phyloP scores from a whole-genome alignment of 768 basidiomycete genomes.

The Boletellus ananas region DNA sequence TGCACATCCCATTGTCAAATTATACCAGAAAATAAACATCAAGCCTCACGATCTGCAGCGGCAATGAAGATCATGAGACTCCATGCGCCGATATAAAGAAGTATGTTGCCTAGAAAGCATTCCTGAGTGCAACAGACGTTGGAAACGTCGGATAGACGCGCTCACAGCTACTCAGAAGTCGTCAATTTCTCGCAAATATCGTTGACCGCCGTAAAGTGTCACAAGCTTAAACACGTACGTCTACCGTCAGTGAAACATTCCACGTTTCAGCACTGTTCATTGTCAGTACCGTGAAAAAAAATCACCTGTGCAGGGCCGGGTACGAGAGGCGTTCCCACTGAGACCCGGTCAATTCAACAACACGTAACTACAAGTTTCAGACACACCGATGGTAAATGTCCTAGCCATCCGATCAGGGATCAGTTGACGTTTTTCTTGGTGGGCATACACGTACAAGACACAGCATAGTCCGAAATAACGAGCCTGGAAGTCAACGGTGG shows the following conservation, averaged over 20 bases:
- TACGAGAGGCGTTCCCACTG: neutral
- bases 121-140: neutral
- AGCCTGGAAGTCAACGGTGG: neutral
- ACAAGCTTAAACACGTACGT: neutral
- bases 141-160: neutral
- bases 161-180: neutral
- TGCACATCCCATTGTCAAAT: neutral
- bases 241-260: neutral
- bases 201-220: neutral
- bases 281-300: neutral
- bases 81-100: neutral
- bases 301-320: neutral
- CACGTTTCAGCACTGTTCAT: neutral
- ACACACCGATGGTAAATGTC: neutral
- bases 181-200: neutral
- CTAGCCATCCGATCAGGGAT: neutral
- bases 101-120: neutral
- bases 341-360: neutral
- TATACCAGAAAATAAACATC: no score
- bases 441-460: neutral
- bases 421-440: neutral
- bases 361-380: neutral
- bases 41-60: neutral
- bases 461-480: constrained; percentile 2
- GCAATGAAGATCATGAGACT: neutral